Conservation (phyloP, 257 asterid genomes). For the Solanum acaule region DNA sequence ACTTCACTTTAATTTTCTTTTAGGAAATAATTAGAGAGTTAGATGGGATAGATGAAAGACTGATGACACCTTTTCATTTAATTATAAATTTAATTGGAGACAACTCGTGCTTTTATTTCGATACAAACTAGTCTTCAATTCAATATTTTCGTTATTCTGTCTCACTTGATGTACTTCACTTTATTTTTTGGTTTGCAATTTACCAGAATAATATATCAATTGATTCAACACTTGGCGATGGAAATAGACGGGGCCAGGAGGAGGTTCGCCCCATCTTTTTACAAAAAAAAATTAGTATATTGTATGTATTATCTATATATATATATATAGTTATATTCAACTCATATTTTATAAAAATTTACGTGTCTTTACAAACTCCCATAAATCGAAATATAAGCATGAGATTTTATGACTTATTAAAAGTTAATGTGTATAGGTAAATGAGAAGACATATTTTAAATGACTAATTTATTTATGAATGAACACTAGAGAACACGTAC, state of each 20-base stretch:
- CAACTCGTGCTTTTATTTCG: background rate
- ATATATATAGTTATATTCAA: too few species aligned
- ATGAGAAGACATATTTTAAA: too few species aligned
- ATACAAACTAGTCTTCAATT: background rate
- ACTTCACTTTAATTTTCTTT: background rate
- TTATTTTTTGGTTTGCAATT: background rate
- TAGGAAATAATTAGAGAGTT: conserved; percentile 3
- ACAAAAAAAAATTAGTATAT: too few species aligned
- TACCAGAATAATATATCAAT: background rate
- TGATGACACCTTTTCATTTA: background rate
- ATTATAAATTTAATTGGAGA: background rate
- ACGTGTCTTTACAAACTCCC: too few species aligned
- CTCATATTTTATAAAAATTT: background rate
- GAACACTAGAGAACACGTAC: background rate
- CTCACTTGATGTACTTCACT: background rate
- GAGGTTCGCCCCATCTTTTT: background rate
- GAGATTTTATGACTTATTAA: too few species aligned
- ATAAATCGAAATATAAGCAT: too few species aligned
- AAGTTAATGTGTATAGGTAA: background rate
- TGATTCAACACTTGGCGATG: background rate
- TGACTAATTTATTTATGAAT: too few species aligned
- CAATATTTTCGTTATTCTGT: background rate
- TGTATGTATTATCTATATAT: too few species aligned
- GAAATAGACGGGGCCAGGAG: background rate
- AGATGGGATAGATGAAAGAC: conserved; percentile 6